phyloP scores from a whole-genome alignment of 352 stramenopile species.

The Pythium graminicola region DNA sequence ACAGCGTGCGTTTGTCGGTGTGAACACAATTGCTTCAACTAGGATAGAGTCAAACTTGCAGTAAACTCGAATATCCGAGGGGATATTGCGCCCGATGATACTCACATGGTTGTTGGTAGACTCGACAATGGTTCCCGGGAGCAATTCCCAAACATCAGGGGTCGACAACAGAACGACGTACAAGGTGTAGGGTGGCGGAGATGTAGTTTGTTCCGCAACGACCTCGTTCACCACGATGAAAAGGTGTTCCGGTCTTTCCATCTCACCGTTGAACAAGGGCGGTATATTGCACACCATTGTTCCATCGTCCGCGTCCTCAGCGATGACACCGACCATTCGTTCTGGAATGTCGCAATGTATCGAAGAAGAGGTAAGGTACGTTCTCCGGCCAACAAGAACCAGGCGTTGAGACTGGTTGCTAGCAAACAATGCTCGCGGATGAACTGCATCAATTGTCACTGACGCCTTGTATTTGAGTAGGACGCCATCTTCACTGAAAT shows the following conservation, averaged over 20 bases:
- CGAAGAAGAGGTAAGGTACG: neutral
- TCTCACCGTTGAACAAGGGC: neutral
- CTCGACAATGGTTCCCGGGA: neutral
- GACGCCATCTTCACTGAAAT: slow-evolving; percentile 5
- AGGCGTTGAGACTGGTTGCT: neutral
- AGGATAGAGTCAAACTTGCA: slow-evolving; percentile 1
- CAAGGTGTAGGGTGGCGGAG: neutral
- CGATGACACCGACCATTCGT: neutral
- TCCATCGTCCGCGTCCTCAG: neutral
- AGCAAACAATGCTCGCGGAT: neutral
- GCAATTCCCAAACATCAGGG: neutral
- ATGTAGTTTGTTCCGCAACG: neutral
- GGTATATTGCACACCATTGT: neutral
- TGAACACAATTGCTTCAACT: neutral
- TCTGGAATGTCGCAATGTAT: neutral
- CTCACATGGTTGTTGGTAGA: neutral
- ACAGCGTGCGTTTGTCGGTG: neutral
- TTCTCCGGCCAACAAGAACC: neutral
- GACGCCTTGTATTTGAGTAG: neutral
- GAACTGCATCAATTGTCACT: neutral
- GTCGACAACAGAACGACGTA: neutral
- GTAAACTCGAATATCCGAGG: neutral
- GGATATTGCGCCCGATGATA: neutral
- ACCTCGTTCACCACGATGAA: neutral
- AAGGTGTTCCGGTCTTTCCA: neutral